Conservation (phyloP, 2,329 filamentous ascomycete species). For the Calycina marina region DNA sequence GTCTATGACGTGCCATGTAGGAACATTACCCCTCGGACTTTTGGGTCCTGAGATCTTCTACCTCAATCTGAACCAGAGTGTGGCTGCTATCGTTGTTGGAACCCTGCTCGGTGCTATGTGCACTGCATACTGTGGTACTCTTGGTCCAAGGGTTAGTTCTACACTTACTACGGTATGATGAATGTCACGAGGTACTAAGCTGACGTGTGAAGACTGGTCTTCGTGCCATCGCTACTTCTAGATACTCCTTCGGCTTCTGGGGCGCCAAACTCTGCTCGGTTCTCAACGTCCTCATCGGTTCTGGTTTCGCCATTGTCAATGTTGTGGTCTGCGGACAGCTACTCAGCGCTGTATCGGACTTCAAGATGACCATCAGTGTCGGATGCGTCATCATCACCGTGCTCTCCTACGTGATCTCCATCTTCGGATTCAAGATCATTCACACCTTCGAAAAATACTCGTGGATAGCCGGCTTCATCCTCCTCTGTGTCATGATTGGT, state of each 20-base stretch:
- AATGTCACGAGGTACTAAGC: not conserved
- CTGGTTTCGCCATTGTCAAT: slow-evolving; percentile 28
- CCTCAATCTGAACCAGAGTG: slow-evolving; percentile 29
- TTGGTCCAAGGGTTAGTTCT: slow-evolving; percentile 26
- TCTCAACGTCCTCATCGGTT: slow-evolving; percentile 31
- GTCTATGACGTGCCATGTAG: slow-evolving; percentile 28
- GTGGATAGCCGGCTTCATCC: slow-evolving; percentile 32
- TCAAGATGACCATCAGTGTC: slow-evolving; percentile 28
- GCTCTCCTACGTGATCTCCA: slow-evolving; percentile 17
- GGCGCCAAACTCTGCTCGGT: slow-evolving; percentile 32
- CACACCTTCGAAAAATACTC: slow-evolving; percentile 33
- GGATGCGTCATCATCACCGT: slow-evolving; percentile 20
- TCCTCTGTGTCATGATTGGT: slow-evolving; percentile 32
- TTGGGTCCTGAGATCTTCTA: slow-evolving; percentile 33
- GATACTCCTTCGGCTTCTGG: slow-evolving; percentile 35
- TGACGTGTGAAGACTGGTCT: slow-evolving; percentile 21
- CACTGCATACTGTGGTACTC: slow-evolving; percentile 27
- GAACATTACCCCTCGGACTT: slow-evolving; percentile 26
- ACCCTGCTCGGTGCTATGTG: slow-evolving; percentile 27
- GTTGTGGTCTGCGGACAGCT: slow-evolving; percentile 29
- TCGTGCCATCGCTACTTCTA: slow-evolving; percentile 28
- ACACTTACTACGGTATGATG: not conserved
- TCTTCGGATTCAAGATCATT: slow-evolving; percentile 27
- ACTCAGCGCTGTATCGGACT: slow-evolving; percentile 21
- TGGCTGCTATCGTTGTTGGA: slow-evolving; percentile 26